Percentiles rank a stretch among this genome's conserved stretches.
phyloP scores from a whole-genome alignment of 2,329 filamentous ascomycete genomes.

The Stachybotrys chartarum region DNA sequence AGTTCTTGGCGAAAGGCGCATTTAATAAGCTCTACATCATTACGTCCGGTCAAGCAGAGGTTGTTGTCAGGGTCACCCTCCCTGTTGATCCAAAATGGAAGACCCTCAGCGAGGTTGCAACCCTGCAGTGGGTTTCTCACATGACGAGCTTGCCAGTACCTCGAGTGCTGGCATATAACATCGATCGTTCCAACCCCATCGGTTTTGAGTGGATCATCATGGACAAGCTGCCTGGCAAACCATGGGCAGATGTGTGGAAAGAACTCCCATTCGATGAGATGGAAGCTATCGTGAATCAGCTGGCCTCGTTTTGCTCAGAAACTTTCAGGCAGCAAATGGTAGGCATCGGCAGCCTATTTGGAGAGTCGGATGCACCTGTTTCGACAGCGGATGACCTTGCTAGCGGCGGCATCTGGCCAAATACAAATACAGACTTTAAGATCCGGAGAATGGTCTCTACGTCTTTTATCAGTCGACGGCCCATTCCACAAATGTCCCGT shows the following conservation, averaged over 20 bases:
- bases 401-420: too few species aligned
- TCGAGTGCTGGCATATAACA: slow-evolving; percentile 21
- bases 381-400: not conserved
- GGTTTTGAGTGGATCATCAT: slow-evolving; percentile 35
- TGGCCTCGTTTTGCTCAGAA: slow-evolving; percentile 3
- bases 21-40: slow-evolving; percentile 17
- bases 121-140: slow-evolving; percentile 22
- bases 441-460: slow-evolving; percentile 21
- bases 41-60: not conserved
- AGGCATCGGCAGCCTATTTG: slow-evolving; percentile 10
- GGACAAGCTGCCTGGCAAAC: slow-evolving; percentile 17
- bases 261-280: slow-evolving; percentile 5
- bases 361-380: not conserved
- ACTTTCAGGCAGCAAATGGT: slow-evolving; percentile 19
- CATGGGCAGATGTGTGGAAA: slow-evolving; percentile 18
- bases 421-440: too few species aligned
- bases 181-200: slow-evolving; percentile 20
- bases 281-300: not conserved
- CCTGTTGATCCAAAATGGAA: slow-evolving; percentile 28
- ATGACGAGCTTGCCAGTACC: slow-evolving; percentile 25
- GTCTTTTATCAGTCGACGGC: slow-evolving; percentile 24
- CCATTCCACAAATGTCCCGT: slow-evolving; percentile 21
- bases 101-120: slow-evolving; percentile 30
- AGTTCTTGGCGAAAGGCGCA: slow-evolving; percentile 9
- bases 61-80: slow-evolving; percentile 26